Evolutionary conservation across 1,284 basidiomycete species (phyloP), one percentile per base, ranked within the genome.

Genomic region (Ustilago hordei): DNA sequence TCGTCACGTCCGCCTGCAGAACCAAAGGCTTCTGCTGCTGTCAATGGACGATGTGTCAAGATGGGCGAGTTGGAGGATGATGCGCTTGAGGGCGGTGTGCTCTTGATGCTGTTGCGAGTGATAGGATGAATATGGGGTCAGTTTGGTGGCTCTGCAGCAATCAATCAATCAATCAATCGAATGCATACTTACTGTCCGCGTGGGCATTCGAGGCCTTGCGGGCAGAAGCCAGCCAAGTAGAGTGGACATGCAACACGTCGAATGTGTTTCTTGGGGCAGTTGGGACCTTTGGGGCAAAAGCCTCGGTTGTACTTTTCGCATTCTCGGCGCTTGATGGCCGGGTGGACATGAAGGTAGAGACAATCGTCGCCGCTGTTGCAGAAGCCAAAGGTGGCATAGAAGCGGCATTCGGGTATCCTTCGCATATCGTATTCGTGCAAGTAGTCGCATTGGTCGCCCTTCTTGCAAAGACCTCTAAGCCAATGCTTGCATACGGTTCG

Each of bases 331-430:
- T 95, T 92, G 81, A 92, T 91, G 70, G 93, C 90, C 84, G 96
- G 94, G 81, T 94, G 95, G n/a, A 95, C 94, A 87, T 99, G 97
- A 31, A 94, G 93, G 86, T 99, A 99, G 78, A 99, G 89, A 86
- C 97, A 99, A 87, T 99, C 97, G 82, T 98, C 97, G 59, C 96
- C 97, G 55, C 95, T 93, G 64, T 95, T 95, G 88, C 97, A 99
- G 87, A 96, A 99, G 5, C 97, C 97, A 85, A 95, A 96, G 87
- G 97, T 97, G 68, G 94, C 94, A 86, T 92, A 99, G 94, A 95
- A 98, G 90, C 95, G 94, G 86, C 97, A 99, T 86, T 98, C 94
- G n/a, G 97, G 97, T 94, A 99, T 99, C 66, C 94, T 92, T 78
- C 96, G 89, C 69, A 99, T 90, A 86, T 99, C 98, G 88, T 98